These are phyloP conservation scores for Penicillium griseofulvum DNA, from an alignment of 2,329 filamentous ascomycete species.

Conservation along the genomic window DNA sequence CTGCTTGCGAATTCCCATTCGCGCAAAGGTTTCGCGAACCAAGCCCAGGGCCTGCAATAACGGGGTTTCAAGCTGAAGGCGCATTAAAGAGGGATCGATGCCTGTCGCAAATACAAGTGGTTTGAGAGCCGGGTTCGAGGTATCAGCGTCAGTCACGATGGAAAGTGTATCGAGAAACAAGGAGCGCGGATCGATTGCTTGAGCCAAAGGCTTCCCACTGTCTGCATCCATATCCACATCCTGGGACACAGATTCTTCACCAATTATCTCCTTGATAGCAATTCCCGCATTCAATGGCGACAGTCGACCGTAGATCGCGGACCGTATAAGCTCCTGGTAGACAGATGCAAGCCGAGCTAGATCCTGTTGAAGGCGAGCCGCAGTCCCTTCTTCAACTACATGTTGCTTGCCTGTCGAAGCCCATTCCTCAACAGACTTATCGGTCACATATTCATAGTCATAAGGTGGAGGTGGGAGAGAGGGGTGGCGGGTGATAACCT, in stretches of 20 bases:
- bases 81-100: slow-evolving; percentile 70
- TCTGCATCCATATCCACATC: slow-evolving; percentile 48
- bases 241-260: slow-evolving; percentile 51
- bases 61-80: slow-evolving; percentile 76
- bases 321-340: slow-evolving; percentile 81
- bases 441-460: slow-evolving; percentile 73
- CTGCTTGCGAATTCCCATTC: slow-evolving; percentile 80
- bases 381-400: slow-evolving; percentile 63
- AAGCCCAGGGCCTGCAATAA: slow-evolving; percentile 74
- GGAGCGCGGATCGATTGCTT: slow-evolving; percentile 59
- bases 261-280: slow-evolving; percentile 71
- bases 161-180: slow-evolving; percentile 82
- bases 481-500: slow-evolving; percentile 18
- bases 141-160: slow-evolving; percentile 71
- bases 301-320: slow-evolving; percentile 68
- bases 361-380: slow-evolving; percentile 67
- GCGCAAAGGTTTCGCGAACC: slow-evolving; percentile 79
- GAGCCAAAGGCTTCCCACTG: slow-evolving; percentile 37
- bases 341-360: slow-evolving; percentile 66
- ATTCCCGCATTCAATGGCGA: slow-evolving; percentile 66
- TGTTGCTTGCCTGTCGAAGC: slow-evolving; percentile 62
- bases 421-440: slow-evolving; percentile 68
- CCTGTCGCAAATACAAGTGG: slow-evolving; percentile 69
- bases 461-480: slow-evolving; percentile 48
- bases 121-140: slow-evolving; percentile 57